These are phyloP conservation scores for Morella rubra DNA, from an alignment of 306 rosid genomes.

Conservation along the genomic window DNA sequence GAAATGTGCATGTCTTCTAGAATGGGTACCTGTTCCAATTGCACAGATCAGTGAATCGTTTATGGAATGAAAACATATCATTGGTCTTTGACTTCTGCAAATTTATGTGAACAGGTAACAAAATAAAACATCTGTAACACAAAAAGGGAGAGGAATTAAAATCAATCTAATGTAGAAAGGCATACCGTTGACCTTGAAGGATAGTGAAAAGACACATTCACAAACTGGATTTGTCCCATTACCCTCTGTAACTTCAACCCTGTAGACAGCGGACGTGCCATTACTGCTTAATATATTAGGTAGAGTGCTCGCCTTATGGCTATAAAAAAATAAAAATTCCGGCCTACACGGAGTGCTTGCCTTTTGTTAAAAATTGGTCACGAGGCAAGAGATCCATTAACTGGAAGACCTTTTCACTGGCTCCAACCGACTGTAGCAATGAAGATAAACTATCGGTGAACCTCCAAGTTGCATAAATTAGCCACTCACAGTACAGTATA, in stretches of 20 bases:
- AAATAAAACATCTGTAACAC: slow-evolving; percentile 12
- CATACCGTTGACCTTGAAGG: slow-evolving; percentile 53
- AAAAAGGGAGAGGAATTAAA: slow-evolving; percentile 11
- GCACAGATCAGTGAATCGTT: slow-evolving; percentile 5
- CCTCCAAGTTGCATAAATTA: slow-evolving; percentile 89
- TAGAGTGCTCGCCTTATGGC: too few relatives aligned
- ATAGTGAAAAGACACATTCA: slow-evolving; percentile 65
- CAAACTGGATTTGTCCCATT: slow-evolving; percentile 63
- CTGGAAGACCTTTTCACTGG: slow-evolving; percentile 60
- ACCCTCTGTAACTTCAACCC: slow-evolving; percentile 61
- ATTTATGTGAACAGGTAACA: neutral
- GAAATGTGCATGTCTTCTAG: slow-evolving; percentile 56
- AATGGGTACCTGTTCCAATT: slow-evolving; percentile 54
- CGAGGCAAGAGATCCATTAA: slow-evolving; percentile 61
- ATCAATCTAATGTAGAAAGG: slow-evolving; percentile 3
- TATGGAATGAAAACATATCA: neutral
- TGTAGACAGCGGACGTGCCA: slow-evolving; percentile 34
- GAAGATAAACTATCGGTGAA: slow-evolving; percentile 66
- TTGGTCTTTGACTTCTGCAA: neutral
- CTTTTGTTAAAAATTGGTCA: slow-evolving; percentile 61
- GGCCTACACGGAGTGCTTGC: slow-evolving; percentile 32
- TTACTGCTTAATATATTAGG: slow-evolving; percentile 15
- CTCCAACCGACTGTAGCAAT: slow-evolving; percentile 79
- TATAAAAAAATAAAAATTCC: neutral
- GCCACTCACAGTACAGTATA: slow-evolving; percentile 85